These are phyloP conservation scores for Thraustochytrium striatum DNA, from an alignment of 352 stramenopile genomes.

Conservation along the genomic window DNA sequence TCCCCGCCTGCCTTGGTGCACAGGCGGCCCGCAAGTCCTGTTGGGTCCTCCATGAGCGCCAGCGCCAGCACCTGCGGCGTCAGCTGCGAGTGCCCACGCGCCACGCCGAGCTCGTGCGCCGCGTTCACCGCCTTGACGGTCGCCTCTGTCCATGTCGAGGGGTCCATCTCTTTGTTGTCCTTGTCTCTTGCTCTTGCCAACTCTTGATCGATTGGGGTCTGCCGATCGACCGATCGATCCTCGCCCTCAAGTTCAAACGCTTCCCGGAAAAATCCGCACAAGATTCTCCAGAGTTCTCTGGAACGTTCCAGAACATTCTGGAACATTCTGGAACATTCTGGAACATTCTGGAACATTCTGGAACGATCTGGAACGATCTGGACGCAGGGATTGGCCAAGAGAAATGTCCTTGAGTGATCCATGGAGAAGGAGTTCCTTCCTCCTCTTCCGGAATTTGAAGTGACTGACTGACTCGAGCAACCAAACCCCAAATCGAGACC, in stretches of 20 bases:
- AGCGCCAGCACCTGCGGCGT: constrained; percentile 61
- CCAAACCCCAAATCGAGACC: no score
- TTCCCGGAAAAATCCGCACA: no score
- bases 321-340: not conserved
- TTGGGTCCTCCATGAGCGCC: constrained; percentile 65
- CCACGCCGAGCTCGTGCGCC: constrained; percentile 62
- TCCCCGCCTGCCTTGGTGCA: constrained; percentile 62
- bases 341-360: not conserved
- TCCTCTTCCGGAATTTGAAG: no score
- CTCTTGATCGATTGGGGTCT: not conserved
- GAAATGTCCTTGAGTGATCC: no score
- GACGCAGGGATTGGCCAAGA: no score
- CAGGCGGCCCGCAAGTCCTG: constrained; percentile 63
- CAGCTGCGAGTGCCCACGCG: constrained; percentile 67
- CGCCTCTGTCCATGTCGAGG: constrained; percentile 72
- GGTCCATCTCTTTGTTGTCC: constrained; percentile 57
- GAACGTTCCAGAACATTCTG: constrained; percentile 10
- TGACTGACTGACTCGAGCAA: no score
- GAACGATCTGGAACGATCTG: not conserved
- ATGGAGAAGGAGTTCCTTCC: no score
- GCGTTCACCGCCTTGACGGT: constrained; percentile 64
- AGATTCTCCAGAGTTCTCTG: no score
- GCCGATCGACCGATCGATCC: no score
- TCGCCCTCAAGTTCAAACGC: no score
- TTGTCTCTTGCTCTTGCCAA: not conserved